These are phyloP conservation scores for Pholiota conissans DNA, from an alignment of 768 basidiomycete species.

Conservation along the genomic window DNA sequence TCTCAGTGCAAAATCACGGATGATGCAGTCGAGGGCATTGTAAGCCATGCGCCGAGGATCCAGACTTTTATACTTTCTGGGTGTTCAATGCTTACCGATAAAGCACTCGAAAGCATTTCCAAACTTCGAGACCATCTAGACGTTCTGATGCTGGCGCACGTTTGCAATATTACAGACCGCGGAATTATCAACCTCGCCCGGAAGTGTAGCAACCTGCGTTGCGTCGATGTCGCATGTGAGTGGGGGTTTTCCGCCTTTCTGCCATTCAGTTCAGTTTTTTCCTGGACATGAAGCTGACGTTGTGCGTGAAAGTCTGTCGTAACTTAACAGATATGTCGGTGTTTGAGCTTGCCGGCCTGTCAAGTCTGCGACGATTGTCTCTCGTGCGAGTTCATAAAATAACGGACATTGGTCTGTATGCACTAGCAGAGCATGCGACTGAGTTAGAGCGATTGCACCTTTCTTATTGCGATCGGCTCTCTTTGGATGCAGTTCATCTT, in stretches of 20 bases:
- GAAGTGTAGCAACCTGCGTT: slow-evolving; percentile 70
- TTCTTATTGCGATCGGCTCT: slow-evolving; percentile 82
- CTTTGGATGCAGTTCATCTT: slow-evolving; percentile 72
- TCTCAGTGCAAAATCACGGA: slow-evolving; percentile 78
- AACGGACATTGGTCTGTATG: slow-evolving; percentile 81
- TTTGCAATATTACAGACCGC: slow-evolving; percentile 76
- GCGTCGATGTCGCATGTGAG: slow-evolving; percentile 88
- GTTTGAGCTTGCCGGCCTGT: slow-evolving; percentile 72
- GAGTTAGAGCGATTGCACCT: slow-evolving; percentile 81
- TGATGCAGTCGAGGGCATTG: slow-evolving; percentile 70
- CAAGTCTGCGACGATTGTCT: slow-evolving; percentile 72
- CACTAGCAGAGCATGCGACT: slow-evolving; percentile 70
- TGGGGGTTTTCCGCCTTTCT: slow-evolving; percentile 14
- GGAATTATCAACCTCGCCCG: slow-evolving; percentile 69
- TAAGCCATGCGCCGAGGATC: slow-evolving; percentile 74
- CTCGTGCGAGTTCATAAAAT: slow-evolving; percentile 79
- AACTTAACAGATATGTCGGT: slow-evolving; percentile 84
- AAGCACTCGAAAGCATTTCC: slow-evolving; percentile 63
- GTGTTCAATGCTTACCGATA: slow-evolving; percentile 75
- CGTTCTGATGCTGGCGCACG: slow-evolving; percentile 78
- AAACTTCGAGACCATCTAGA: slow-evolving; percentile 76
- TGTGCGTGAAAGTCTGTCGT: slow-evolving; percentile 62
- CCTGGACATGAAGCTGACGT: slow-evolving; percentile 9
- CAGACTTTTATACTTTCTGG: slow-evolving; percentile 77
- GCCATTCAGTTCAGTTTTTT: slow-evolving; percentile 10